Evolutionary conservation across 495 filamentous ascomycete genomes (phyloP).

Genomic region (Hypoxylon trugodes): DNA sequence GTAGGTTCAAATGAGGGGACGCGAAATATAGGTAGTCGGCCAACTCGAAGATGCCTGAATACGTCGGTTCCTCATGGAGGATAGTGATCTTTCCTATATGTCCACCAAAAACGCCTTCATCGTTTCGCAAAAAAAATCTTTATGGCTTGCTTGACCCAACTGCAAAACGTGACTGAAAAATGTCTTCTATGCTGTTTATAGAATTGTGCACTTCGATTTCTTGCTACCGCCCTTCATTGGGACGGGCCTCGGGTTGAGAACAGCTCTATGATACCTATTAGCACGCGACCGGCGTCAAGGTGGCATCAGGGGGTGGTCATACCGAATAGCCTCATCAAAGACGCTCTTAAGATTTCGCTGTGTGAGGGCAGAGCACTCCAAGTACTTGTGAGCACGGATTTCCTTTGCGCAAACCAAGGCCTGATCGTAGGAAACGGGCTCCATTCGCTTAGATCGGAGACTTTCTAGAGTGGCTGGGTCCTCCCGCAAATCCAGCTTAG

Average conservation of each 20-base stretch:
- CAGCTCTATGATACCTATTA: constrained; percentile 66
- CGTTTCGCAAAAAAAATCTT: constrained; percentile 43
- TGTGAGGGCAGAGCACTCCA: constrained; percentile 97
- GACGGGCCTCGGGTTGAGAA: constrained; percentile 78
- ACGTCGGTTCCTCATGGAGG: constrained; percentile 40
- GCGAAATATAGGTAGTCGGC: constrained; percentile 43
- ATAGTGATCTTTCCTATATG: constrained; percentile 45
- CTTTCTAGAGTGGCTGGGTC: constrained; percentile 80
- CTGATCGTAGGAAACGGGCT: constrained; percentile 89
- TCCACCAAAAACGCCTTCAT: constrained; percentile 46
- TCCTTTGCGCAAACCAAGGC: constrained; percentile 86
- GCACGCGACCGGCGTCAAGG: not conserved
- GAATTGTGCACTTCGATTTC: constrained; percentile 75
- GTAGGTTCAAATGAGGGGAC: constrained; percentile 44
- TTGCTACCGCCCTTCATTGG: constrained; percentile 64
- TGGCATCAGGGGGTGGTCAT: constrained; percentile 18
- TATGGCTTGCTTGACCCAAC: constrained; percentile 39
- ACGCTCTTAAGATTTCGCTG: constrained; percentile 97
- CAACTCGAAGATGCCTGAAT: constrained; percentile 40
- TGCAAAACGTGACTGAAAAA: constrained; percentile 24
- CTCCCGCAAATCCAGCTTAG: constrained; percentile 95
- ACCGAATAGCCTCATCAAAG: constrained; percentile 98
- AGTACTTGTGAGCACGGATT: constrained; percentile 91
- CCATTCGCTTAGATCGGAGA: constrained; percentile 86
- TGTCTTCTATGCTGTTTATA: constrained; percentile 56